Evolutionary conservation across 768 basidiomycete genomes (phyloP).

Genomic region (Tulasnella sp.): DNA sequence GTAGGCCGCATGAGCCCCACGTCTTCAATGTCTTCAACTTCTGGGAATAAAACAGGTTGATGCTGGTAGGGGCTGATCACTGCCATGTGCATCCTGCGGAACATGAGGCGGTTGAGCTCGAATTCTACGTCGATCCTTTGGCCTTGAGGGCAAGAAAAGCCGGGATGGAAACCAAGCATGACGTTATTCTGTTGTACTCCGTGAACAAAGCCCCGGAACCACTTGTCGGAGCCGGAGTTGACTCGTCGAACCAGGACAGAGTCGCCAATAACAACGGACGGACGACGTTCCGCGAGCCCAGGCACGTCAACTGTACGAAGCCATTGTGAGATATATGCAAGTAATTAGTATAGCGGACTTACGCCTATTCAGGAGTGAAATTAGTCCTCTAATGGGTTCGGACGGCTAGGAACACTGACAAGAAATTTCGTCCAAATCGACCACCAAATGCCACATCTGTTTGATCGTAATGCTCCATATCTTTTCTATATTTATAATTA

Average conservation of each 20-base stretch:
- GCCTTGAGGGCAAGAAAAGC: slow-evolving; percentile 43
- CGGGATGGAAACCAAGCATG: slow-evolving; percentile 47
- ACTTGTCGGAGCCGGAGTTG: slow-evolving; percentile 30
- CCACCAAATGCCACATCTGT: slow-evolving; percentile 32
- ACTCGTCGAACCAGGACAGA: slow-evolving; percentile 40
- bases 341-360: no score
- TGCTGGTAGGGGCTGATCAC: slow-evolving; percentile 40
- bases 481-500: slow-evolving; percentile 27
- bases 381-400: no score
- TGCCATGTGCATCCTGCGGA: slow-evolving; percentile 56
- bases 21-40: slow-evolving; percentile 34
- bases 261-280: slow-evolving; percentile 57
- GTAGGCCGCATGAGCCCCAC: slow-evolving; percentile 17
- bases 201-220: slow-evolving; percentile 50
- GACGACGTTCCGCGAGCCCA: slow-evolving; percentile 56
- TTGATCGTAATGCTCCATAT: slow-evolving; percentile 41
- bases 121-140: slow-evolving; percentile 54
- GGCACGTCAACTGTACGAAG: slow-evolving; percentile 48
- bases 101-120: slow-evolving; percentile 52
- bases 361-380: no score
- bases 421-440: slow-evolving; percentile 31
- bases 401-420: neutral
- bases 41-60: slow-evolving; percentile 51
- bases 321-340: no score
- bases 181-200: slow-evolving; percentile 45